Conservation (phyloP, 2,329 filamentous ascomycete genomes). For the Phoma herbarum region DNA sequence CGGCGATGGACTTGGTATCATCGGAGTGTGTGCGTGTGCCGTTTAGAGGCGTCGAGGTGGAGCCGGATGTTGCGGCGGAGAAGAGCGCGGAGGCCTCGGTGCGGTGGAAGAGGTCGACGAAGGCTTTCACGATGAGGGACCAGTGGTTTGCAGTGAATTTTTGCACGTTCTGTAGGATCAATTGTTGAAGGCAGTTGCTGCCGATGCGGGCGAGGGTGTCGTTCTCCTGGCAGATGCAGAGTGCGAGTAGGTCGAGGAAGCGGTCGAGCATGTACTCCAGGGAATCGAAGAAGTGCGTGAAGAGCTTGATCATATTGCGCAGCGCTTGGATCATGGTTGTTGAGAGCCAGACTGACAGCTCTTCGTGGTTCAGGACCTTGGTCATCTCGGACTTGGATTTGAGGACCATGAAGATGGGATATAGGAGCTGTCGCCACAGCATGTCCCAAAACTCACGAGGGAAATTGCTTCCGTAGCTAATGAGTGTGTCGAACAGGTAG, state of each 20-base stretch:
- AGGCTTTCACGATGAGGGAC: slow-evolving; percentile 92
- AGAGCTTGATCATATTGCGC: slow-evolving; percentile 97
- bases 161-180: slow-evolving; percentile 94
- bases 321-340: slow-evolving; percentile 99
- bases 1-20: slow-evolving; percentile 55
- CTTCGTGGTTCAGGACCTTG: slow-evolving; percentile 94
- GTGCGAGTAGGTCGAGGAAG: slow-evolving; percentile 91
- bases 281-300: slow-evolving; percentile 97
- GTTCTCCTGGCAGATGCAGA: slow-evolving; percentile 99
- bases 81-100: slow-evolving; percentile 97
- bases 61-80: slow-evolving; percentile 71
- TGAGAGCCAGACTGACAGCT: slow-evolving; percentile 97
- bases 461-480: slow-evolving; percentile 89
- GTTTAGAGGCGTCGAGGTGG: slow-evolving; percentile 60
- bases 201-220: slow-evolving; percentile 98
- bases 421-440: slow-evolving; percentile 94
- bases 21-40: slow-evolving; percentile 53
- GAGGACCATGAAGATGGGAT: slow-evolving; percentile 97
- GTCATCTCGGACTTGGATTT: slow-evolving; percentile 96
- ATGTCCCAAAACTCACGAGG: slow-evolving; percentile 98
- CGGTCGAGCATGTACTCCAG: slow-evolving; percentile 97
- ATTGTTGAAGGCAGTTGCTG: slow-evolving; percentile 95
- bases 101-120: slow-evolving; percentile 92
- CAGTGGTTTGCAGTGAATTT: slow-evolving; percentile 91
- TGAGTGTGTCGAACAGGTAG: slow-evolving; percentile 94